Base-by-base conservation (phyloP, 2,329 filamentous ascomycete species). In the Botrytis cinerea region DNA sequence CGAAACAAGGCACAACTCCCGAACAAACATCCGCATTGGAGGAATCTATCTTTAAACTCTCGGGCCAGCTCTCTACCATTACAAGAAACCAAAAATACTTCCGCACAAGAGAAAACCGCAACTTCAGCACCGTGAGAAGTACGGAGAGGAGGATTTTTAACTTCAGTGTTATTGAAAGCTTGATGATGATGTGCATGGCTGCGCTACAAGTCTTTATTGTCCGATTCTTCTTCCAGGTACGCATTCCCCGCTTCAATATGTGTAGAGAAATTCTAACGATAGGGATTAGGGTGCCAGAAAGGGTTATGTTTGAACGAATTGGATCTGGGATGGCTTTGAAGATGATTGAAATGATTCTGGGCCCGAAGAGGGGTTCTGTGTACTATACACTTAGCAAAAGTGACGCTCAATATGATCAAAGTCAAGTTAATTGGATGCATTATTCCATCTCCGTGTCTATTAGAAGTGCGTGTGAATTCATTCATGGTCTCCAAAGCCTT, bases 51-150 rank as follows among this genome's bases (percentile, higher is more conserved):
- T 94, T 96, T 86, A 98, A 97, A 86, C 88, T 99, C 75, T 97
- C 94, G 20, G 91, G 93, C 76, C 94, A 97, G 81, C 86, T 99
- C 69, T 97, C 94, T 22, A 98, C 95, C 75, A 96, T 99, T 81
- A 94, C 93, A 60, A 90, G 96, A 80, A 98, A 97, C 86, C 96
- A 99, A 82, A 99, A 99, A 83, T 99, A 99, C 87, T 99, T 99
- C 90, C 93, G 97, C 76, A 99, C 96, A 4, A 91, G 96, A 78
- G 96, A 99, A 87, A 99, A 99, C 88, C 90, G 96, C 75, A 99
- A 99, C 85, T 98, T 99, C 85, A 97, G 93, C 85, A 99, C 96
- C 16, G 96, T 99, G 79, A 89, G 93, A 83, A 98, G 95, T 85
- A 99, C 96, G 59, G 96, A 99, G 87, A 90, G 90, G 82, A 89